A percentile compares a stretch with the other conserved stretches of the same genome.
Evolutionary conservation across 306 rosid genomes (phyloP).

Genomic region (Mimosa bimucronata): DNA sequence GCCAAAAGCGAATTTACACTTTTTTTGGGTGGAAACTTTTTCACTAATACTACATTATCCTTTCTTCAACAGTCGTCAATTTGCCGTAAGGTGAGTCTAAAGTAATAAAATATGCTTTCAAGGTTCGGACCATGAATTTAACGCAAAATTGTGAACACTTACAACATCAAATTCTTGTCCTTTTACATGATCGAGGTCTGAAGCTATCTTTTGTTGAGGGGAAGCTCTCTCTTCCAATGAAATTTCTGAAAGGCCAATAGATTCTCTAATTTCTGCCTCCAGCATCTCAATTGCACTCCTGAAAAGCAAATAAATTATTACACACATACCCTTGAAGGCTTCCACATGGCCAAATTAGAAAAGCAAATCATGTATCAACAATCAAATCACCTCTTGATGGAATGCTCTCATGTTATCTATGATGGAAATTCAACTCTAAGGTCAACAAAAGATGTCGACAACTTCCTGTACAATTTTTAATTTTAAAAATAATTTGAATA

Average conservation of each 20-base stretch:
- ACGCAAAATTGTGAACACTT: constrained; percentile 37
- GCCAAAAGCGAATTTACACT: neutral
- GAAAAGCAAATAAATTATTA: constrained; percentile 29
- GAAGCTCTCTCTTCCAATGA: constrained; percentile 47
- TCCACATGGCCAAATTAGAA: constrained; percentile 7
- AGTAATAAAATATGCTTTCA: neutral
- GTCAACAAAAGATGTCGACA: neutral
- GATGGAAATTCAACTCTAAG: constrained; percentile 4
- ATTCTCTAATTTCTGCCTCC: constrained; percentile 71
- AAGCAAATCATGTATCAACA: constrained; percentile 1
- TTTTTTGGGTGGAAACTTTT: neutral
- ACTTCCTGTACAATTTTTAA: constrained; percentile 3
- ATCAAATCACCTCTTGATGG: constrained; percentile 6
- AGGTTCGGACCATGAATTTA: constrained; percentile 4
- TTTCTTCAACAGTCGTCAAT: constrained; percentile 12
- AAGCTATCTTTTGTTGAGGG: constrained; percentile 41
- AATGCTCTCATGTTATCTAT: neutral
- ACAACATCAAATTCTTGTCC: constrained; percentile 60
- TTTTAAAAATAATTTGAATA: neutral
- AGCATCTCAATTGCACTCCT: constrained; percentile 87
- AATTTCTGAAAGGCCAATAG: constrained; percentile 39
- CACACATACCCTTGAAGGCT: constrained; percentile 11
- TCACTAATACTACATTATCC: neutral
- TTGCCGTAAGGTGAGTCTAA: neutral
- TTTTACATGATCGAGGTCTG: constrained; percentile 39